phyloP scores from a whole-genome alignment of 257 asterid genomes.

The Haberlea rhodopensis region DNA sequence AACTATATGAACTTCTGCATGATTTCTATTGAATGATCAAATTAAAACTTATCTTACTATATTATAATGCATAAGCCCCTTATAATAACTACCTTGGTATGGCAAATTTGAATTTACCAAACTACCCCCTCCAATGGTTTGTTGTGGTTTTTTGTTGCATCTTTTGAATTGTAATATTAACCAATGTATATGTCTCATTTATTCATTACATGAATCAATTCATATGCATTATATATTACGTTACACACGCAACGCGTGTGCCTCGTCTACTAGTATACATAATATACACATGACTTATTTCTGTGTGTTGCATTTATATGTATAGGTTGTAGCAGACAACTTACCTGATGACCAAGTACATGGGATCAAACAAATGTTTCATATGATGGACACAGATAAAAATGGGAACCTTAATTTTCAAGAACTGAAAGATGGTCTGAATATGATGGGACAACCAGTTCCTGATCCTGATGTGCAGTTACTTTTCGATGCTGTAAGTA shows the following conservation, averaged over 20 bases:
- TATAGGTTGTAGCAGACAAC: constrained; percentile 72
- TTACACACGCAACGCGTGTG: too few species aligned
- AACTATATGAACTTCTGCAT: neutral
- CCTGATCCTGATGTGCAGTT: constrained; percentile 67
- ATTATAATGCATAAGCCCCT: too few species aligned
- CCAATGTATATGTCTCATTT: too few species aligned
- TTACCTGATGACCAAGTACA: constrained; percentile 68
- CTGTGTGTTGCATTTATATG: neutral
- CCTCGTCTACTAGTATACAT: too few species aligned
- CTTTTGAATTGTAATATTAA: too few species aligned
- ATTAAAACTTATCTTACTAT: too few species aligned
- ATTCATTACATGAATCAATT: too few species aligned
- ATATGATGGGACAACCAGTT: constrained; percentile 53
- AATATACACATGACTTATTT: neutral
- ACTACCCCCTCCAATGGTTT: too few species aligned
- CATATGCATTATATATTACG: too few species aligned
- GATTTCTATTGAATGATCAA: neutral
- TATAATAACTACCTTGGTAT: too few species aligned
- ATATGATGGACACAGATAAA: constrained; percentile 76
- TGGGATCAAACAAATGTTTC: constrained; percentile 58
- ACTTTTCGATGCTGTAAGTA: constrained; percentile 71
- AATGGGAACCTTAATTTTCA: constrained; percentile 70
- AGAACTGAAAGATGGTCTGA: constrained; percentile 69
- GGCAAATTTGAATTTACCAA: too few species aligned
- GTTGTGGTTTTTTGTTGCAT: too few species aligned